Conservation (phyloP, 306 rosid species). For the Sindora glabra region DNA sequence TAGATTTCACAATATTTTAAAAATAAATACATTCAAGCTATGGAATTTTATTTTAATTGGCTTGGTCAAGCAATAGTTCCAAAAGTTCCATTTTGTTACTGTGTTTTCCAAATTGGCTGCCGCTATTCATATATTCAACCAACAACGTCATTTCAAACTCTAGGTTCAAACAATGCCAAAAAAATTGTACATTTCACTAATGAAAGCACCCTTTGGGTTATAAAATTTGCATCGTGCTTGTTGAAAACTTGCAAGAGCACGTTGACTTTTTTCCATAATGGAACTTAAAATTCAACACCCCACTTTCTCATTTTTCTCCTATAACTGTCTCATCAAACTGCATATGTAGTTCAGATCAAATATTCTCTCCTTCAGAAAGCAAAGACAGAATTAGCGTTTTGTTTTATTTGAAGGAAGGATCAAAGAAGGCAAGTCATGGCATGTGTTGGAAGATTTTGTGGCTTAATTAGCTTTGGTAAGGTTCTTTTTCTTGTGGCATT, state of each 20-base stretch:
- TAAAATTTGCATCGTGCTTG: neutral
- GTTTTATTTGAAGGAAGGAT: neutral
- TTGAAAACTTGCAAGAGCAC: constrained; percentile 7
- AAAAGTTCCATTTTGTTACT: neutral
- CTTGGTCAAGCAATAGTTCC: neutral
- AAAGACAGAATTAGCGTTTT: neutral
- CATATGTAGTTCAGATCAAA: neutral
- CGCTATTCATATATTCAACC: constrained; percentile 3
- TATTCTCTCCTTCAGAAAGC: neutral
- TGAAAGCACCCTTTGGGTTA: neutral
- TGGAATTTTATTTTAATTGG: neutral
- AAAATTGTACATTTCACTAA: neutral
- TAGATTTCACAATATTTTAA: too few species aligned
- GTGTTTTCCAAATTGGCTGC: constrained; percentile 19
- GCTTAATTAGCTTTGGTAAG: neutral
- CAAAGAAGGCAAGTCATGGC: constrained; percentile 20
- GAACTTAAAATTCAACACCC: constrained; percentile 15
- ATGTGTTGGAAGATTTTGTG: constrained; percentile 3
- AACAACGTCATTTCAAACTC: constrained; percentile 12
- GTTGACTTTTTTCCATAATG: neutral
- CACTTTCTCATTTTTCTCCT: neutral
- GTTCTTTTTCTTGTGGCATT: constrained; percentile 15
- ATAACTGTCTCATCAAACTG: neutral
- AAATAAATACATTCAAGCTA: neutral
- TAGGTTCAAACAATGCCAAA: neutral